A percentile compares a stretch with the other conserved stretches of the same genome.
Conservation (phyloP, 805 yeast genomes). For the Torulaspora delbrueckii region DNA sequence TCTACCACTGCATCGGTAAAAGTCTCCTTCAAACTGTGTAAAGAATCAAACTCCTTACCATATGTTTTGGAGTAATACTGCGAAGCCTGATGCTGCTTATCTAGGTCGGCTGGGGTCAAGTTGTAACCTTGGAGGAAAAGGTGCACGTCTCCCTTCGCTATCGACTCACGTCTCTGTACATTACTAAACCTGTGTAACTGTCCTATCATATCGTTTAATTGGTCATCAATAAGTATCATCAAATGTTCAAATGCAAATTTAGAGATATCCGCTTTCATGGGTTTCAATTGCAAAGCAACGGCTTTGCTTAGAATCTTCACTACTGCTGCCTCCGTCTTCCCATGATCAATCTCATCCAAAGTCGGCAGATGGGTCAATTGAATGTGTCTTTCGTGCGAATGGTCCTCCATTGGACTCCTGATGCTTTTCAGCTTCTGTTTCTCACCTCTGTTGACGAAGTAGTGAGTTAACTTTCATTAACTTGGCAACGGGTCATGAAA, state of each 20-base stretch:
- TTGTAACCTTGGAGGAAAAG: conserved; percentile 43
- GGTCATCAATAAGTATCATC: conserved; percentile 34
- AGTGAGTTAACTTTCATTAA: not conserved
- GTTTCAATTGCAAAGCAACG: conserved; percentile 37
- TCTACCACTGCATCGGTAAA: conserved; percentile 11
- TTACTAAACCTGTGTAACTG: conserved; percentile 49
- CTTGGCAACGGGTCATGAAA: no score
- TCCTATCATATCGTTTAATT: conserved; percentile 38
- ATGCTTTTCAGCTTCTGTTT: no score
- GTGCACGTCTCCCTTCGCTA: conserved; percentile 48
- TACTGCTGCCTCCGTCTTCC: conserved; percentile 19
- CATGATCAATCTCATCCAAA: conserved; percentile 21
- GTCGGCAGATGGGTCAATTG: conserved; percentile 20
- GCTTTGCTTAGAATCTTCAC: conserved; percentile 30
- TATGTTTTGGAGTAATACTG: conserved; percentile 19
- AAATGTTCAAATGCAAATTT: conserved; percentile 39
- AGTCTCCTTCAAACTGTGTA: conserved; percentile 15
- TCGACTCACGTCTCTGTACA: conserved; percentile 54
- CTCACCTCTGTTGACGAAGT: not conserved
- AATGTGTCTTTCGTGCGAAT: conserved; percentile 7
- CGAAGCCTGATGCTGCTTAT: conserved; percentile 34
- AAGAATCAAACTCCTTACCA: conserved; percentile 9
- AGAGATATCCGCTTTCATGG: conserved; percentile 32
- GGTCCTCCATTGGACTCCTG: conserved; percentile 2
- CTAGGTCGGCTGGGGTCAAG: conserved; percentile 39